Conservation (phyloP, 2,329 filamentous ascomycete genomes). For the Claviceps purpurea region DNA sequence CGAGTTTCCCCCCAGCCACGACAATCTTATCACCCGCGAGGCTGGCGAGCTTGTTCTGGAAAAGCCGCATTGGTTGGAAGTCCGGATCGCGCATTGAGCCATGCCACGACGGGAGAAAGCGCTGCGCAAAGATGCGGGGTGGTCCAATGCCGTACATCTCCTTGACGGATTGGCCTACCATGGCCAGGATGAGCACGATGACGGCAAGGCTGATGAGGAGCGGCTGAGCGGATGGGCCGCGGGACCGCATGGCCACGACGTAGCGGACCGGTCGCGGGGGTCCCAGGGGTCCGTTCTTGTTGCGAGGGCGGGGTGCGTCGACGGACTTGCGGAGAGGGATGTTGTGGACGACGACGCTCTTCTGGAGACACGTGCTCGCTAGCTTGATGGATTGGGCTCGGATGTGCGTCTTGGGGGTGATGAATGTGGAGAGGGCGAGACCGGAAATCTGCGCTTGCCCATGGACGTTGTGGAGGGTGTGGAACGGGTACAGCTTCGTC, state of each 20-base stretch:
- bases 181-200: constrained; percentile 45
- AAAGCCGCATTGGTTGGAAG: constrained; percentile 13
- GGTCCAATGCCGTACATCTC: constrained; percentile 47
- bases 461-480: constrained; percentile 41
- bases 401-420: constrained; percentile 33
- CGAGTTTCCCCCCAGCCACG: constrained; percentile 24
- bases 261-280: constrained; percentile 49
- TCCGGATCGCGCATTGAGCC: constrained; percentile 16
- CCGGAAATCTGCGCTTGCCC: constrained; percentile 42
- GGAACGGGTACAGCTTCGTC: constrained; percentile 36
- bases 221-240: constrained; percentile 34
- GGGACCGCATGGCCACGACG: constrained; percentile 49
- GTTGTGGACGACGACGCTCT: constrained; percentile 66
- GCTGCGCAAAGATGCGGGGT: constrained; percentile 41
- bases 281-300: constrained; percentile 26
- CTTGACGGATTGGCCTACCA: constrained; percentile 49
- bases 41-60: constrained; percentile 22
- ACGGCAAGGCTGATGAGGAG: constrained; percentile 41
- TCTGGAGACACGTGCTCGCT: constrained; percentile 69
- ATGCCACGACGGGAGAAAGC: constrained; percentile 38
- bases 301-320: constrained; percentile 20
- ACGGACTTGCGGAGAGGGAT: constrained; percentile 48
- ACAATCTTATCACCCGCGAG: constrained; percentile 22
- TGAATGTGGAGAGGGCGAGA: constrained; percentile 44
- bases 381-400: constrained; percentile 45